Evolutionary conservation across 495 filamentous ascomycete species (phyloP), one percentile per base, ranked within the genome.

Genomic region (Penicillium argentinense): DNA sequence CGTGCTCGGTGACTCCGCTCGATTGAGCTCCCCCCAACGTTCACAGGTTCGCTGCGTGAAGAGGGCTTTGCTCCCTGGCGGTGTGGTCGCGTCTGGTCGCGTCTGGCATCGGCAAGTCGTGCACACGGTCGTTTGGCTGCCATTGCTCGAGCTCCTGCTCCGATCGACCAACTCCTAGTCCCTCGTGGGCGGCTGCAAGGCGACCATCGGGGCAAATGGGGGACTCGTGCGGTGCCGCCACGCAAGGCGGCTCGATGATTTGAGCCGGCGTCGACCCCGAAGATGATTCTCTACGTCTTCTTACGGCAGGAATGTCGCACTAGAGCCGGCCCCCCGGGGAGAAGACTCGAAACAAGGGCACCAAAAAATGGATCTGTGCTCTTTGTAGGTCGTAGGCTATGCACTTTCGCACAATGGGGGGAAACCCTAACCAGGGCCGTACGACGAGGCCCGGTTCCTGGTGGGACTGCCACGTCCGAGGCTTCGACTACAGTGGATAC

Each of bases 401-500:
- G 17, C 22, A 21, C 16, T 38, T 38, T 39, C 37, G 23, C 21
- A 26, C 37, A 39, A 39, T 23, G 37, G 19, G 21, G 8, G 25
- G n/a, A 34, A 51, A 51, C 49, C 49, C 49, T 51, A 51, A 51
- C 17, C 19, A 40, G 26, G 36, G 39, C 38, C 27, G 24, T 34
- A 52, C 39, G 14, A 40, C 12, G 26, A 42, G 29, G 23, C 14
- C 29, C 38, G 42, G 39, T 36, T 54, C 39, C 25, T 51, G 32
- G 53, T 56, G 53, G 53, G 44, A 39, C 49, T 34, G 48, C 45
- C 54, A 43, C 37, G 45, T 57, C 49, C 45, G 45, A 37, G 39
- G 45, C 37, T 34, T 44, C 41, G 40, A 45, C 48, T 36, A 13
- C 14, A 24, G 51, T 54, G 51, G 51, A 46, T 39, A 54, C 41